Base-by-base conservation (phyloP, 495 filamentous ascomycete species). In the Penicillium lividum region DNA sequence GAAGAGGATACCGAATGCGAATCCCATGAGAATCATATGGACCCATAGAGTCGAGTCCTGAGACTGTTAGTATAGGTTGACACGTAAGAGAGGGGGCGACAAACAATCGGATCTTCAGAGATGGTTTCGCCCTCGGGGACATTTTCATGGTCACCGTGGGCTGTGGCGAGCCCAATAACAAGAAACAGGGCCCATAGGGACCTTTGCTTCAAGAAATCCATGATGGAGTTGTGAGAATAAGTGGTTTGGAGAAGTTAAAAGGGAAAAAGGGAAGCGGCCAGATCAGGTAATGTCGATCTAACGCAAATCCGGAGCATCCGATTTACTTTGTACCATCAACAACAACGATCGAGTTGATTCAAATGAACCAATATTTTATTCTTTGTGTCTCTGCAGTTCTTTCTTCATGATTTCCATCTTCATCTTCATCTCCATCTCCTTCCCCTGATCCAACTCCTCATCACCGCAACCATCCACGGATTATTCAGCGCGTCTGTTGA, bases 1-100 rank as follows among this genome's bases (percentile, higher is more conserved):
- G 65, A 98, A 97, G 42, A 98, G 81, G 48, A 98, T 74, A 53
- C 94, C 94, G 80, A 95, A 98, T 28, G 91, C 80, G 29, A 91
- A 62, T 57, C 86, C 87, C 82, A 96, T 92, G n/a, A 95, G 68
- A 55, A 95, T 80, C 64, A 98, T 97, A 72, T 98, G 94, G 30
- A 87, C 77, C 94, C 93, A 98, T 86, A 98, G 71, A 65, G 83
- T 94, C 50, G 84, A 78, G 64, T 97, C 91, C 88, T 93, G 36
- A 4, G 11, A 30, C 18, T 57, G 22, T 46, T 34, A 54, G 52
- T 51, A 40, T 46, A 47, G 53, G 3, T 51, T 9, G 33, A 49
- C 8, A 11, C 52, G 38, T 15, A 47, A 33, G 29, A 18, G 16
- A 31, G 25, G 31, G 56, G 49, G 55, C 30, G 45, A 81, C 88